Evolutionary conservation across 345 rosid genomes (phyloP).

Genomic region (Acer campestre): DNA sequence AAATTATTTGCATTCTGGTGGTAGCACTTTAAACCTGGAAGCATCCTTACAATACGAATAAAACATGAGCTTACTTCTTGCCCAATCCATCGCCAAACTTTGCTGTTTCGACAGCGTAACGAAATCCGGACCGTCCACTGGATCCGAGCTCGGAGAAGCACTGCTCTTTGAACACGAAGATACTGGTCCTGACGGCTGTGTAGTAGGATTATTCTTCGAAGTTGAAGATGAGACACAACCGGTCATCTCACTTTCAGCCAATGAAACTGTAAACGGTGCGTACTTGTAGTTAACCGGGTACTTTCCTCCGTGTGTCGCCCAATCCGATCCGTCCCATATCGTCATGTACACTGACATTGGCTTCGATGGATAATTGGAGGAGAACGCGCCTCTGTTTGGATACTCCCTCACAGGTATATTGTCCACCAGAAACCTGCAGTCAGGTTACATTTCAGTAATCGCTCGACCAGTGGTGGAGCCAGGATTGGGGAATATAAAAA

Average conservation of each 20-base stretch:
- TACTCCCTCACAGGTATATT: slow-evolving; percentile 81
- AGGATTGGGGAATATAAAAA: too few relatives aligned
- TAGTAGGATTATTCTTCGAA: slow-evolving; percentile 15
- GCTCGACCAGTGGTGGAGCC: too few relatives aligned
- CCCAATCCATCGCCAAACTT: slow-evolving; percentile 75
- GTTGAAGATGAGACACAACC: slow-evolving; percentile 46
- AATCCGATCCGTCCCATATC: slow-evolving; percentile 93
- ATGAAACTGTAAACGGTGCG: slow-evolving; percentile 71
- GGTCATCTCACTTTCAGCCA: slow-evolving; percentile 52
- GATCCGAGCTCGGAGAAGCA: slow-evolving; percentile 63
- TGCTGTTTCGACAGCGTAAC: slow-evolving; percentile 64
- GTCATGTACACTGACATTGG: slow-evolving; percentile 79
- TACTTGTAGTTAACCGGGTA: slow-evolving; percentile 82
- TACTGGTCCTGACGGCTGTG: slow-evolving; percentile 4
- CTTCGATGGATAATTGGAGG: slow-evolving; percentile 65
- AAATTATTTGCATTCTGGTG: slow-evolving; percentile 65
- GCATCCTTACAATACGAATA: slow-evolving; percentile 83
- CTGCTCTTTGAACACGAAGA: slow-evolving; percentile 51
- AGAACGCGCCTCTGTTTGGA: slow-evolving; percentile 48
- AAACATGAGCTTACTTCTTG: slow-evolving; percentile 85
- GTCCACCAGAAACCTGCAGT: slow-evolving; percentile 72
- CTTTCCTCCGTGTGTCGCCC: slow-evolving; percentile 98
- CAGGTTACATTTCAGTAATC: too few relatives aligned
- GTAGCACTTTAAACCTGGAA: slow-evolving; percentile 65
- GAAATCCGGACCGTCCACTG: slow-evolving; percentile 71